phyloP scores from a whole-genome alignment of 2,329 filamentous ascomycete genomes.

The Juglanconis juglandina region DNA sequence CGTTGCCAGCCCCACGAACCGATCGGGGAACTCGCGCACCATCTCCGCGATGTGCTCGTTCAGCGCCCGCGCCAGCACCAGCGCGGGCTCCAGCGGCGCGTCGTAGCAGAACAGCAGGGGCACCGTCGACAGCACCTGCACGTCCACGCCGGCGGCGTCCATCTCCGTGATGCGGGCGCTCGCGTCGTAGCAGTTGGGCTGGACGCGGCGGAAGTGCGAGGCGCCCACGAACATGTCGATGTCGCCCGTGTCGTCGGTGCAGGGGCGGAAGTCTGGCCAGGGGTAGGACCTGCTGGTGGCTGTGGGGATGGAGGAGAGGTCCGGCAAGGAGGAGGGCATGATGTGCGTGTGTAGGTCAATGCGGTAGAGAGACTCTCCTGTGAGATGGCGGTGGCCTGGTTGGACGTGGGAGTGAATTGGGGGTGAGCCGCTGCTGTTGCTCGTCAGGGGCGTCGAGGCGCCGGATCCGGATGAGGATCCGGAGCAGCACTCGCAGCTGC shows the following conservation, averaged over 20 bases:
- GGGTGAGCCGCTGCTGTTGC: slow-evolving; percentile 16
- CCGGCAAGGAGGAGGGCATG: slow-evolving; percentile 35
- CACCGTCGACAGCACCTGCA: slow-evolving; percentile 34
- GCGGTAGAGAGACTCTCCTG: slow-evolving; percentile 27
- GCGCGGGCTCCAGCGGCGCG: slow-evolving; percentile 26
- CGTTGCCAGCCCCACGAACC: slow-evolving; percentile 32
- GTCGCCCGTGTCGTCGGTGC: slow-evolving; percentile 21
- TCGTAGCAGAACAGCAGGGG: slow-evolving; percentile 37
- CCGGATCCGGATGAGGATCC: slow-evolving; percentile 10
- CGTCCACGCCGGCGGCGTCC: slow-evolving; percentile 32
- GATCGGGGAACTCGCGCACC: slow-evolving; percentile 22
- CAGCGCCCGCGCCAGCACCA: slow-evolving; percentile 27
- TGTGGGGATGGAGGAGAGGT: slow-evolving; percentile 41
- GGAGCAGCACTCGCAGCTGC: slow-evolving; percentile 13
- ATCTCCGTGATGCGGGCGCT: slow-evolving; percentile 28
- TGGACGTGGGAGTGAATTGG: slow-evolving; percentile 9
- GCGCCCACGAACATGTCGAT: slow-evolving; percentile 34
- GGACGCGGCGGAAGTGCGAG: slow-evolving; percentile 32
- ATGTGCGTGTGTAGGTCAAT: slow-evolving; percentile 37
- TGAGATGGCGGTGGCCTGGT: slow-evolving; percentile 1
- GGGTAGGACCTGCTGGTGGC: slow-evolving; percentile 36
- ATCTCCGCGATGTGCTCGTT: slow-evolving; percentile 31
- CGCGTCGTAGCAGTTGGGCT: slow-evolving; percentile 31
- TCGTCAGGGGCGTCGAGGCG: slow-evolving; percentile 14
- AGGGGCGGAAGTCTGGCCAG: slow-evolving; percentile 28